phyloP scores from a whole-genome alignment of 2,329 filamentous ascomycete species.

The Daldinia sp. region DNA sequence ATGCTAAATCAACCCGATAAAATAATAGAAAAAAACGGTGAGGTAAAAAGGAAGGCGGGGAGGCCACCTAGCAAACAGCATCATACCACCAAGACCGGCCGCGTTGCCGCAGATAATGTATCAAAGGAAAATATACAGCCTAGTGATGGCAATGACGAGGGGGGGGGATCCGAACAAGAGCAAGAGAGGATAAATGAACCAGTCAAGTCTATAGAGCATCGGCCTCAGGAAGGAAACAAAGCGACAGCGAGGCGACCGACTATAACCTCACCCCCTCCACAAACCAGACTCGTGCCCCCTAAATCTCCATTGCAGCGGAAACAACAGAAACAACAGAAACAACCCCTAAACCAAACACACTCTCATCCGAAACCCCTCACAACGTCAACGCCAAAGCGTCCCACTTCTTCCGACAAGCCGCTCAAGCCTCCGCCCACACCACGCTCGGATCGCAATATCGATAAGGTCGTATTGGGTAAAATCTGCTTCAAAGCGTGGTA shows the following conservation, averaged over 20 bases:
- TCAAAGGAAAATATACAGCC: conserved; percentile 33
- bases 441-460: conserved; percentile 76
- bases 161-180: neutral
- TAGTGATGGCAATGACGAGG: neutral
- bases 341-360: neutral
- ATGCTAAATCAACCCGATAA: conserved; percentile 1
- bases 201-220: conserved; percentile 1
- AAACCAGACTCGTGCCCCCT: conserved; percentile 2
- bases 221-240: neutral
- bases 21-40: conserved; percentile 1
- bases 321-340: conserved; percentile 1
- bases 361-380: conserved; percentile 3
- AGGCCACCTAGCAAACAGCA: conserved; percentile 24
- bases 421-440: conserved; percentile 47
- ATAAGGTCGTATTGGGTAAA: conserved; percentile 85
- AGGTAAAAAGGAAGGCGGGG: conserved; percentile 21
- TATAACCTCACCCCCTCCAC: conserved; percentile 8
- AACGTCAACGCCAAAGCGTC: conserved; percentile 45
- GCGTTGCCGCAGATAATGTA: neutral
- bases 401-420: conserved; percentile 26
- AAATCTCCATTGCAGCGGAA: conserved; percentile 11
- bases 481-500: conserved; percentile 91
- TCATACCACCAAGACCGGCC: neutral
- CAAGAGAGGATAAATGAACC: neutral
- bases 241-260: neutral